These are phyloP conservation scores for Plasmodium cynomolgi DNA, from an alignment of 169 alveolate genomes.

Conservation along the genomic window DNA sequence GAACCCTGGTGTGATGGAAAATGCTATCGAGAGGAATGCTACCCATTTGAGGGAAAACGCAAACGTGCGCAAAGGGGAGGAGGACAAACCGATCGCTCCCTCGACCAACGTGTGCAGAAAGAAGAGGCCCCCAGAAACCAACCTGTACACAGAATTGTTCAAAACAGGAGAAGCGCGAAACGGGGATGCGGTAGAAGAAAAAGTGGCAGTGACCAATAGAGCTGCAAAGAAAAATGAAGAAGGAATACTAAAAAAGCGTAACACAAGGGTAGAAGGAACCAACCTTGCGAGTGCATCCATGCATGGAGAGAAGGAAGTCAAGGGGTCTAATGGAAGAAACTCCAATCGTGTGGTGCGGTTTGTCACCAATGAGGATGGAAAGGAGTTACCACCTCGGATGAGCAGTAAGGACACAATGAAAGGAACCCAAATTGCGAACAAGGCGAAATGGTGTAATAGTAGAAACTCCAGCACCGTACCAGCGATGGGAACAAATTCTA, in stretches of 20 bases:
- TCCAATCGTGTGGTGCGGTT: background rate
- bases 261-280: background rate
- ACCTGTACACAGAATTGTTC: slow-evolving; percentile 5
- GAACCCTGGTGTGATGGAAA: background rate
- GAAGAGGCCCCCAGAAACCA: background rate
- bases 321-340: background rate
- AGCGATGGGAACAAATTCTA: background rate
- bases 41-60: background rate
- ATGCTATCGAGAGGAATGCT: background rate
- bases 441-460: background rate
- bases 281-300: background rate
- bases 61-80: background rate
- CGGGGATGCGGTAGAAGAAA: background rate
- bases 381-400: background rate
- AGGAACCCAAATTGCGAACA: background rate
- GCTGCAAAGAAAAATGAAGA: background rate
- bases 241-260: background rate
- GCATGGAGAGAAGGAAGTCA: background rate
- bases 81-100: background rate
- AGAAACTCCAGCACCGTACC: background rate
- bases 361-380: background rate
- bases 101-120: background rate
- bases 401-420: background rate
- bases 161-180: background rate
- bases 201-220: background rate